These are phyloP conservation scores for Xylariaceae sp. DNA, from an alignment of 2,329 filamentous ascomycete species.

Conservation along the genomic window DNA sequence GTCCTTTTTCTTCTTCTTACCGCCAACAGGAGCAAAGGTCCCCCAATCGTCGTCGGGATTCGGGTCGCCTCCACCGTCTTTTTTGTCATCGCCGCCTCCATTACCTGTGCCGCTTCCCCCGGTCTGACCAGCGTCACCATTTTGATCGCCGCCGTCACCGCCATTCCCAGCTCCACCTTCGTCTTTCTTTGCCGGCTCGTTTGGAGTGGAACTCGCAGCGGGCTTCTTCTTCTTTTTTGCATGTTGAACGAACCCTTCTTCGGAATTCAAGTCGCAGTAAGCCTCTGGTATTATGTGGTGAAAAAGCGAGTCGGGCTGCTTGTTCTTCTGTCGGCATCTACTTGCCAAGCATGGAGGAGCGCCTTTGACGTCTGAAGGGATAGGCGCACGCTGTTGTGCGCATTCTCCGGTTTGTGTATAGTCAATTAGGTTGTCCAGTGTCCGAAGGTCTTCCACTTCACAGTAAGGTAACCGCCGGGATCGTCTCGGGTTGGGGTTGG, in stretches of 20 bases:
- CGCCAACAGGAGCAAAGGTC: slow-evolving; percentile 41
- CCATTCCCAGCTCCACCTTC: slow-evolving; percentile 33
- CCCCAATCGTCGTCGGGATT: slow-evolving; percentile 40
- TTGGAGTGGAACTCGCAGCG: slow-evolving; percentile 14
- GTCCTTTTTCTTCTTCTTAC: slow-evolving; percentile 56
- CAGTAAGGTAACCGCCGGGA: slow-evolving; percentile 24
- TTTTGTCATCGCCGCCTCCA: slow-evolving; percentile 36
- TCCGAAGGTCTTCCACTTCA: slow-evolving; percentile 18
- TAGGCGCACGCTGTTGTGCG: slow-evolving; percentile 27
- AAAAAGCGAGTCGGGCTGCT: slow-evolving; percentile 35
- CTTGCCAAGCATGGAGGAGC: slow-evolving; percentile 19
- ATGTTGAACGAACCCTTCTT: slow-evolving; percentile 51
- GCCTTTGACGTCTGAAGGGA: slow-evolving; percentile 20
- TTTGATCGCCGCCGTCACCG: slow-evolving; percentile 30
- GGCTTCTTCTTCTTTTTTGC: slow-evolving; percentile 46
- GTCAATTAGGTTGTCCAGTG: slow-evolving; percentile 16
- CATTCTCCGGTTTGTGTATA: slow-evolving; percentile 18
- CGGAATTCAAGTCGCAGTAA: slow-evolving; percentile 55
- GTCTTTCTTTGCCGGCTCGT: slow-evolving; percentile 33
- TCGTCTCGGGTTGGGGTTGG: slow-evolving; percentile 35
- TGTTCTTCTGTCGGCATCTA: slow-evolving; percentile 24
- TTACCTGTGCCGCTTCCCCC: slow-evolving; percentile 29
- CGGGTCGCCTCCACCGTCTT: slow-evolving; percentile 33
- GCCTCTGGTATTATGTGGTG: slow-evolving; percentile 42
- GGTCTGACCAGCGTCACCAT: slow-evolving; percentile 31